Conservation (phyloP, 257 asterid genomes). For the Solanum acaule region DNA sequence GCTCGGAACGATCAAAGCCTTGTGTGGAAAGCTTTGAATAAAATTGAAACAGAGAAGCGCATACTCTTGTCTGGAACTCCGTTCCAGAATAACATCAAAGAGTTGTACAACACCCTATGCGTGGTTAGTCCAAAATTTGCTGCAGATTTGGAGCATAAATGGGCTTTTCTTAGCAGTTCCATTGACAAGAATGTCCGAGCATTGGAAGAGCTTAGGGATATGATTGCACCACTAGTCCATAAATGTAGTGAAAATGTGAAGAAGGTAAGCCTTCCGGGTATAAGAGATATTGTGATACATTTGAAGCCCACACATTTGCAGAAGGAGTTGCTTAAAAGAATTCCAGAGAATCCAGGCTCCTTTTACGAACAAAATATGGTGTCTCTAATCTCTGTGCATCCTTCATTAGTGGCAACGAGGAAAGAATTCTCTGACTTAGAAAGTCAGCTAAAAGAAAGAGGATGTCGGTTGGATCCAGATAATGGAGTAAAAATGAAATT, state of each 20-base stretch:
- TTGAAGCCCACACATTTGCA: constrained; percentile 52
- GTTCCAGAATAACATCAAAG: constrained; percentile 59
- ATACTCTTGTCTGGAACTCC: constrained; percentile 81
- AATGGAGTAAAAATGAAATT: constrained; percentile 62
- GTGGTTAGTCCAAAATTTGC: constrained; percentile 51
- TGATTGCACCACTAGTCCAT: constrained; percentile 63
- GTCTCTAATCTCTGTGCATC: constrained; percentile 63
- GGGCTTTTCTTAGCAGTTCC: constrained; percentile 27
- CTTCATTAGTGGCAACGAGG: constrained; percentile 31
- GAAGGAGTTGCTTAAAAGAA: constrained; percentile 11
- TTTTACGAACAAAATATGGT: constrained; percentile 29
- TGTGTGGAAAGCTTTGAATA: constrained; percentile 47
- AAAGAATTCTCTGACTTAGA: constrained; percentile 13
- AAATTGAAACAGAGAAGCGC: constrained; percentile 40
- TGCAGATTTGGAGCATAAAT: constrained; percentile 9
- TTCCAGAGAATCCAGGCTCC: background rate
- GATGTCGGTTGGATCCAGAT: constrained; percentile 10
- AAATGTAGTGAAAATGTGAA: constrained; percentile 46
- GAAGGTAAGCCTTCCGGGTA: constrained; percentile 51
- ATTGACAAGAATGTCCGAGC: constrained; percentile 16
- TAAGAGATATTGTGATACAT: constrained; percentile 35
- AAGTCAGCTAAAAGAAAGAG: background rate
- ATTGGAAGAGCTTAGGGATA: constrained; percentile 26
- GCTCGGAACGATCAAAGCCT: constrained; percentile 50
- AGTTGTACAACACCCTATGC: constrained; percentile 58